Evolutionary conservation across 345 rosid genomes (phyloP), one percentile per base, ranked within the genome.

Genomic region (Gossypium stocksii): DNA sequence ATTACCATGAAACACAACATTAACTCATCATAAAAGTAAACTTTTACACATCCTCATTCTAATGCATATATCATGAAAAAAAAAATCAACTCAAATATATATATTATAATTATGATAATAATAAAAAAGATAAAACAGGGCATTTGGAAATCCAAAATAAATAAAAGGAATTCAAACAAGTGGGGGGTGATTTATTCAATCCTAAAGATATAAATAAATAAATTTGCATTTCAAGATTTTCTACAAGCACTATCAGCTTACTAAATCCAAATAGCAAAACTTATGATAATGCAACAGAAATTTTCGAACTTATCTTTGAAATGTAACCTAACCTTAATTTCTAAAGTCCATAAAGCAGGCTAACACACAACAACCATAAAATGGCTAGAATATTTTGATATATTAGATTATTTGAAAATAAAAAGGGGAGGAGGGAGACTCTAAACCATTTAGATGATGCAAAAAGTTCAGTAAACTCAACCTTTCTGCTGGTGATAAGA

Each of bases 401-500:
- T 13, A 58, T 56, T 56, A 77, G 13, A 74, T 25, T 9, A 59
- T 25, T 25, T 16, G n/a, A 16, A 38, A 48, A 22, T 64, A 65
- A 38, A 48, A 15, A 48, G 52, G 52, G 52, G 52, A 11, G 20
- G 38, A 46, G 13, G 11, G 43, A n/a, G 2, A 54, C 2, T 64
- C 49, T 41, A 34, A 57, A 74, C 22, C 49, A 51, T 48, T 53
- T 43, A 25, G 51, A 11, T 48, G 7, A 66, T 19, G 63, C 20
- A 73, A 68, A 70, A 34, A 34, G 74, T 46, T 45, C 22, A 38
- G 62, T 46, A 73, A 66, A 80, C 62, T 85, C 78, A 78, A 95
- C 99, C 94, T 93, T 91, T 66, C 86, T 85, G 59, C 64, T 72
- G 77, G 90, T 80, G 80, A 76, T 75, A 74, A 93, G 89, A 82